Base-by-base conservation (phyloP, 306 rosid genomes). In the Heteromeles arbutifolia region DNA sequence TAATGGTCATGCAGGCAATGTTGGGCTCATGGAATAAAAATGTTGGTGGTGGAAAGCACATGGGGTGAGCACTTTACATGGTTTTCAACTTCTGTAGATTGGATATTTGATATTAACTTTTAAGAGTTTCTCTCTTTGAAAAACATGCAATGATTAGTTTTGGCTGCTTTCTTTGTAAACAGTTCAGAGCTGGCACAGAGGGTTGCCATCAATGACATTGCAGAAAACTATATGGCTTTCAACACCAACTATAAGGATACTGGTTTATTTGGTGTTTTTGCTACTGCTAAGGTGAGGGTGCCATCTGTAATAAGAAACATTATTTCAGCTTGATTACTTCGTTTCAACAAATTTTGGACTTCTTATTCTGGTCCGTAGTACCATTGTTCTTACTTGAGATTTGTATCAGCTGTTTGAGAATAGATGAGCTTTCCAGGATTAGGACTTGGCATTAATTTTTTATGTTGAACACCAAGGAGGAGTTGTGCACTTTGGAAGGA, bases 1-100 rank as follows among this genome's bases (percentile, higher is more conserved):
- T 96, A 72, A 96, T 92, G 99, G 99, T 96, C 81, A 96, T 96
- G 97, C 99, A 96, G 57, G 96, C 98, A 32, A 88, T 96, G 98
- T 67, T 96, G 84, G 99, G 98, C 28, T 92, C 99, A 52, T 96
- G 98, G 98, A 96, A 88, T 78, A 96, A 96, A 81, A 79, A 80
- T 56, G 90, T 93, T 10, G 93, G 91, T 50, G 96, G 98, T 72
- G 99, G 94, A 89, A 92, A 96, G 80, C 99, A 96, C 84, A 89
- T 92, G 98, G 96, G 98, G 98, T 93, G 79, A 85, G 78, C 14
- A 50, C 59, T 9, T 68, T 24, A 26, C 52, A 58, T 58, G 70
- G 66, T 34, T 18, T 48, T 24, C 28, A 48, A 45, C 67, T 34
- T 80, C 74, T 69, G 15, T 25, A 3, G 31, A 41, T 25, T 76